Percentiles rank a stretch among this genome's conserved stretches.
phyloP scores from a whole-genome alignment of 169 alveolate species.

The Plasmodium blacklocki region DNA sequence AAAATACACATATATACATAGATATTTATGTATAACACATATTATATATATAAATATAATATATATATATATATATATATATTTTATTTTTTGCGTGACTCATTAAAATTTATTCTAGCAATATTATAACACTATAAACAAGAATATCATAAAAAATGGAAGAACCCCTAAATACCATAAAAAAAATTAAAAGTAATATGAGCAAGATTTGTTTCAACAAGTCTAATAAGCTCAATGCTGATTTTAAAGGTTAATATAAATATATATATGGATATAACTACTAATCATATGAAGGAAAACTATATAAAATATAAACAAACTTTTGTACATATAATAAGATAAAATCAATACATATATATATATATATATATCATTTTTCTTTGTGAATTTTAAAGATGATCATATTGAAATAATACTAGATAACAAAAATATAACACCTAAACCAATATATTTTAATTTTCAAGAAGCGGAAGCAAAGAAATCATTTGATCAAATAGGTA shows the following conservation, averaged over 20 bases:
- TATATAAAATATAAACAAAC: background rate
- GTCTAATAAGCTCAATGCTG: slow-evolving; percentile 54
- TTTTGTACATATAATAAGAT: background rate
- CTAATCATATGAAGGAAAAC: background rate
- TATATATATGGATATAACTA: slow-evolving; percentile 8
- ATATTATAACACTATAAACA: background rate
- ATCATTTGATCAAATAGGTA: slow-evolving; percentile 75
- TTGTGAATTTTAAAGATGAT: slow-evolving; percentile 40
- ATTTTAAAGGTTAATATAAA: slow-evolving; percentile 66
- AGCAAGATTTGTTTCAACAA: slow-evolving; percentile 66
- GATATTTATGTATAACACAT: too few species aligned
- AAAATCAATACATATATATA: background rate
- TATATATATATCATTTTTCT: slow-evolving; percentile 6
- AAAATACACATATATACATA: too few species aligned
- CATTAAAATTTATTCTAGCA: too few species aligned
- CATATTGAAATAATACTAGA: slow-evolving; percentile 68
- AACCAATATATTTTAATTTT: slow-evolving; percentile 71
- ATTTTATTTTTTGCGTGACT: too few species aligned
- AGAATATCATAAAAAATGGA: slow-evolving; percentile 23
- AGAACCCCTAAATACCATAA: slow-evolving; percentile 37
- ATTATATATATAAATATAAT: too few species aligned
- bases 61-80: too few species aligned
- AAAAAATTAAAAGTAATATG: slow-evolving; percentile 59
- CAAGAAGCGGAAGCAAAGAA: slow-evolving; percentile 70
- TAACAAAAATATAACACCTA: slow-evolving; percentile 73